Evolutionary conservation across 495 filamentous ascomycete species (phyloP), one percentile per base, ranked within the genome.

Genomic region (Amphirosellinia nigrospora): DNA sequence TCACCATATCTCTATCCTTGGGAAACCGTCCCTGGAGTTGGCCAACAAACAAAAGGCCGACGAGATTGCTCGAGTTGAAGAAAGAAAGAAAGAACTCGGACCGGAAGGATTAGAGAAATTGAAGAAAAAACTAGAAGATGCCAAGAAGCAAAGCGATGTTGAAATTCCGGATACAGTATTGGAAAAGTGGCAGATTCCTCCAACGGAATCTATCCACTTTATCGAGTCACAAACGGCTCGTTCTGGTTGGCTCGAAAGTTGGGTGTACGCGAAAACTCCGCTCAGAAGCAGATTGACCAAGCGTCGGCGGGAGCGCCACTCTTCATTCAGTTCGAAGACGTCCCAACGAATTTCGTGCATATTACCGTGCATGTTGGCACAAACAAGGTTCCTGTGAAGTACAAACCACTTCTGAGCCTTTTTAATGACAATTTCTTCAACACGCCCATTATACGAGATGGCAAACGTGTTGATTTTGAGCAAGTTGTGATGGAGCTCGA

Each of bases 271-370:
- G 81, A 89, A 26, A 95, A 93, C 74, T 74, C 84, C 0, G 84
- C 91, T n/a, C 96, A 99, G 77, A 86, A 89, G 64, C 76, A 90
- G 55, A 87, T 99, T 60, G 92, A 97, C 74, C 83, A 85, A 28
- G 89, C 94, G 64, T 83, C 85, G 10, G 72, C 85, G 4, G 85
- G 86, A 59, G 71, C 74, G 0, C 93, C 94, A 1, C 84, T 97
- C 3, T 99, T 97, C 79, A 86, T 99, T n/a, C 96, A 99, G 80
- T 99, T 96, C 73, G 96, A 99, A 82, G 88, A 97, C 73, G 91
- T 97, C 39, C 88, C 89, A 39, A 94, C 92, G 53, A 95, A 92
- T 73, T 99, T 99, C 76, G 93, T 97, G 52, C 89, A 93, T 69
- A 80, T 98, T 15, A 89, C 86, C 10, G 78, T 97, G 21, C 85